Percentiles rank a stretch among this genome's conserved stretches.
These are phyloP conservation scores for Aspergillus pseudoviridinutans DNA, from an alignment of 2,329 filamentous ascomycete species.

Conservation along the genomic window DNA sequence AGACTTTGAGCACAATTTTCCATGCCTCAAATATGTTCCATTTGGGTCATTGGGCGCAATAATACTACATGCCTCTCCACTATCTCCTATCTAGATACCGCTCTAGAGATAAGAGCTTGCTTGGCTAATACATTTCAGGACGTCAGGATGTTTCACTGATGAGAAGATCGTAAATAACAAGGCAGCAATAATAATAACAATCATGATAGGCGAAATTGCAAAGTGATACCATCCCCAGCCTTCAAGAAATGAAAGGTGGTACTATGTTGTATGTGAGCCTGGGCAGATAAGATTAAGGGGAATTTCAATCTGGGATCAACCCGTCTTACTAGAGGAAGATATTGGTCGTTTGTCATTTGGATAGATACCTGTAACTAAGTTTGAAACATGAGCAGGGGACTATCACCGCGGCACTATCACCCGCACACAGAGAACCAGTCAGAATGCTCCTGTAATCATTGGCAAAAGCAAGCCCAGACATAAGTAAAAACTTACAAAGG, in stretches of 20 bases:
- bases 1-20: background rate
- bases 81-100: too few species aligned
- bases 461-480: background rate
- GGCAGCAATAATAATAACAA: background rate
- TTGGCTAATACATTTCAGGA: background rate
- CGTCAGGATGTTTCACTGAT: background rate
- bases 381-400: background rate
- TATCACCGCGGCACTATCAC: background rate
- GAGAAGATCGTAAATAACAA: background rate
- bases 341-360: background rate
- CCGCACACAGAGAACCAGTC: background rate
- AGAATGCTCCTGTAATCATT: background rate
- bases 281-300: background rate
- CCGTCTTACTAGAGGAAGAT: background rate
- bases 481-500: background rate
- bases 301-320: background rate
- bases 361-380: background rate
- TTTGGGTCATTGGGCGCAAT: background rate
- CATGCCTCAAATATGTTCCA: too few species aligned
- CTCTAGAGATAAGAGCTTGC: background rate
- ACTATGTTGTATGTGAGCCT: background rate
- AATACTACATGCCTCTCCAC: too few species aligned
- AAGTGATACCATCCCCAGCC: background rate
- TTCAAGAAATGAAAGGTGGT: background rate
- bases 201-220: background rate